Percentiles rank a stretch among this genome's conserved stretches.
Evolutionary conservation across 495 filamentous ascomycete genomes (phyloP).

Genomic region (Chaetomidium leptoderma): DNA sequence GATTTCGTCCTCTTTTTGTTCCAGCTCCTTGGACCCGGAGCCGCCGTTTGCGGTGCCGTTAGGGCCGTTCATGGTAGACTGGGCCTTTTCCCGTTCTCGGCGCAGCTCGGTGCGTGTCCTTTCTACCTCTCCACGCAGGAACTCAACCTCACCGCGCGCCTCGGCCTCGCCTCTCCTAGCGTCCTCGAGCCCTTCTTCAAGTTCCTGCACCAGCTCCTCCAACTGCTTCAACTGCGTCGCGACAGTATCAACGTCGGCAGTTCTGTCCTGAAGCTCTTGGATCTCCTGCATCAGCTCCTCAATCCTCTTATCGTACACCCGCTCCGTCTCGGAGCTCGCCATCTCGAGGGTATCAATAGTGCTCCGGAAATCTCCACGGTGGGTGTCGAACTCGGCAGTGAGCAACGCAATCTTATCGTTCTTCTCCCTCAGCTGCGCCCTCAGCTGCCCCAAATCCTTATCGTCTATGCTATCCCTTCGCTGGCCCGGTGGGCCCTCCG

Average conservation of each 20-base stretch:
- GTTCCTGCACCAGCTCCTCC: slow-evolving; percentile 90
- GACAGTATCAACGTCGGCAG: slow-evolving; percentile 86
- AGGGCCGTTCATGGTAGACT: slow-evolving; percentile 53
- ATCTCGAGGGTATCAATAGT: slow-evolving; percentile 96
- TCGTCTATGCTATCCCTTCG: slow-evolving; percentile 62
- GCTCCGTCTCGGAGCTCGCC: slow-evolving; percentile 92
- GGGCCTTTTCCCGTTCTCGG: slow-evolving; percentile 84
- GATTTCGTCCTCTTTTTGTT: slow-evolving; percentile 96
- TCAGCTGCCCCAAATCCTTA: slow-evolving; percentile 70
- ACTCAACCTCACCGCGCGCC: slow-evolving; percentile 93
- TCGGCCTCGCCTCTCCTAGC: slow-evolving; percentile 95
- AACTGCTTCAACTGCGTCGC: slow-evolving; percentile 88
- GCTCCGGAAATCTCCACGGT: slow-evolving; percentile 92
- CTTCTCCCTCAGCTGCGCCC: slow-evolving; percentile 81
- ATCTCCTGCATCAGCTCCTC: slow-evolving; percentile 86
- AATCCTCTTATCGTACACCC: slow-evolving; percentile 92
- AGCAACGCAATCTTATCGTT: slow-evolving; percentile 92
- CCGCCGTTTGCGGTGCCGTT: slow-evolving; percentile 45
- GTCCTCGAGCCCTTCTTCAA: slow-evolving; percentile 96
- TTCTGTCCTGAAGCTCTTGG: slow-evolving; percentile 71
- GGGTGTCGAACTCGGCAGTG: slow-evolving; percentile 90
- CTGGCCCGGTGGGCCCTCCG: slow-evolving; percentile 38
- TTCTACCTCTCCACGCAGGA: slow-evolving; percentile 92
- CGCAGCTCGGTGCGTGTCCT: slow-evolving; percentile 84
- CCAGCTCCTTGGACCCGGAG: slow-evolving; percentile 65